Conservation (phyloP, 2,329 filamentous ascomycete genomes). For the Xylaria multiplex region DNA sequence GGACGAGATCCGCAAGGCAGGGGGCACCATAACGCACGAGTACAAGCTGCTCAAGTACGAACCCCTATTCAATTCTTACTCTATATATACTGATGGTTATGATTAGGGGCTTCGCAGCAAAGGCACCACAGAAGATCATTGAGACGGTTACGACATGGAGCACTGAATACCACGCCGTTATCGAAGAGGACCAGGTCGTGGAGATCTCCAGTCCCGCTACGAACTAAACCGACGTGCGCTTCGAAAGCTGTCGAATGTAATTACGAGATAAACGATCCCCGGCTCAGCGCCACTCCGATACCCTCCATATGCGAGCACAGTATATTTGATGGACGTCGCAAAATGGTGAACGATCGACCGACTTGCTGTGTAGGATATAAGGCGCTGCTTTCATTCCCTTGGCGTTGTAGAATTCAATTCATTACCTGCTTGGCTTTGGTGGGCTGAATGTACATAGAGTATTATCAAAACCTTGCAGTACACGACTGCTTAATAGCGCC, state of each 20-base stretch:
- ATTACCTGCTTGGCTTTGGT: conserved; percentile 1
- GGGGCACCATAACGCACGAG: conserved; percentile 81
- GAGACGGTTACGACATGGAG: conserved; percentile 71
- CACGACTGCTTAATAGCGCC: neutral
- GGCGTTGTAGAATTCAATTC: conserved; percentile 28
- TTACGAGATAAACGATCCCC: conserved; percentile 23
- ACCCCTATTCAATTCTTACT: conserved; percentile 9
- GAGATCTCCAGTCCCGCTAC: conserved; percentile 50
- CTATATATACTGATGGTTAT: conserved; percentile 41
- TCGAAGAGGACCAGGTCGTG: conserved; percentile 82
- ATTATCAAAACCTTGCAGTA: conserved; percentile 3
- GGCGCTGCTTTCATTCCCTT: conserved; percentile 10
- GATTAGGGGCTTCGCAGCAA: conserved; percentile 79
- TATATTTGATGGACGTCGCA: conserved; percentile 8
- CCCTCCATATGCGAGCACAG: conserved; percentile 22
- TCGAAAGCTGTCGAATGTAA: conserved; percentile 6
- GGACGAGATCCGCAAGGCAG: conserved; percentile 73
- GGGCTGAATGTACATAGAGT: conserved; percentile 13
- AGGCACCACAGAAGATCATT: conserved; percentile 75
- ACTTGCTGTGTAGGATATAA: conserved; percentile 18
- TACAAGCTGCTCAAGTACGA: conserved; percentile 75
- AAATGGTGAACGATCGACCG: conserved; percentile 9
- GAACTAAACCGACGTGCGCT: conserved; percentile 18
- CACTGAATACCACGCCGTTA: conserved; percentile 66
- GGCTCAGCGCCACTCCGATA: conserved; percentile 14